These are phyloP conservation scores for Solanum chmielewskii DNA, from an alignment of 257 asterid genomes.

Conservation along the genomic window DNA sequence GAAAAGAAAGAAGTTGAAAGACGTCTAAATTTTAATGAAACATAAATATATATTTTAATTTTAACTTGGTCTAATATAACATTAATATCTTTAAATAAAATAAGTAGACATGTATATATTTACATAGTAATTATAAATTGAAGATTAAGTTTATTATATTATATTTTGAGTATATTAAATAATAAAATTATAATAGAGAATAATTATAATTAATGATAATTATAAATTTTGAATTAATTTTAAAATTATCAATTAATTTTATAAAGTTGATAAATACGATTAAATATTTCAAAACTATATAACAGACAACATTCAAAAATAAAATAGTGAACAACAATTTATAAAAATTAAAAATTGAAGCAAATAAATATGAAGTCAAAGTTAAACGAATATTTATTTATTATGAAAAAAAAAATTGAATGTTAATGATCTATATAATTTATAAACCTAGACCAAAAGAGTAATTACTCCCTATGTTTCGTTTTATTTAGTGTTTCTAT, in stretches of 20 bases:
- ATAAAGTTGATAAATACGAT: rapidly evolving
- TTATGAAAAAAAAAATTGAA: neutral
- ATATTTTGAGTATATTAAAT: no score
- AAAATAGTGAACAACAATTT: no score
- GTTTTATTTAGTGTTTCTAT: no score
- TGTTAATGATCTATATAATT: neutral
- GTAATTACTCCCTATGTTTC: neutral
- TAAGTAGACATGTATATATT: no score
- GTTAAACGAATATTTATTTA: neutral
- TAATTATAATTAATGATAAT: rapidly evolving
- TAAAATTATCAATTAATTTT: neutral
- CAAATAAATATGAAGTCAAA: neutral
- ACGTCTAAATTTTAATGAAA: neutral
- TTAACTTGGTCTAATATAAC: no score
- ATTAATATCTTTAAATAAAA: no score
- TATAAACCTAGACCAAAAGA: neutral
- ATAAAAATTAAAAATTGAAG: no score
- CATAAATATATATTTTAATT: no score
- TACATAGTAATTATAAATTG: no score
- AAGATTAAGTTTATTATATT: no score
- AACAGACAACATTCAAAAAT: rapidly evolving
- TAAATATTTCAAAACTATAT: no score
- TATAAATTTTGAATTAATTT: rapidly evolving
- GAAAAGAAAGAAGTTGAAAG: neutral
- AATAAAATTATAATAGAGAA: no score